Evolutionary conservation across 306 rosid genomes (phyloP).

Genomic region (Rubus idaeus): DNA sequence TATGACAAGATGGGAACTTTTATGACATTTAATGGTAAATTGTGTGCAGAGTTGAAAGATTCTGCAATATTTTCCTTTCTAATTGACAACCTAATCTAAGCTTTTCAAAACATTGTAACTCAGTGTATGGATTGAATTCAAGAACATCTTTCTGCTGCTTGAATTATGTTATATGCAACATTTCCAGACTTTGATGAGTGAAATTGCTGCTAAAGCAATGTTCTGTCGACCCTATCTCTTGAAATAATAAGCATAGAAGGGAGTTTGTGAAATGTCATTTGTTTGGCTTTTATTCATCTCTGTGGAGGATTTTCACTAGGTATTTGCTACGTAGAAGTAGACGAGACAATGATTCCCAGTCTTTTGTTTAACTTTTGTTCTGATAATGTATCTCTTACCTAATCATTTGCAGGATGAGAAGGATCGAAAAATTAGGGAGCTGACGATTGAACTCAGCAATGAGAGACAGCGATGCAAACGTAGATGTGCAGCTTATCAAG

Average conservation of each 20-base stretch:
- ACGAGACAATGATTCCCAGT: neutral
- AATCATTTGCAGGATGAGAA: slow-evolving; percentile 25
- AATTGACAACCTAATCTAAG: neutral
- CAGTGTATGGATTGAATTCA: neutral
- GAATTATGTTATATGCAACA: neutral
- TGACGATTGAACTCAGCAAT: slow-evolving; percentile 15
- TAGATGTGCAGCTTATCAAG: slow-evolving; percentile 9
- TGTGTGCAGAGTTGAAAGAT: neutral
- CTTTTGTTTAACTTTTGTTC: neutral
- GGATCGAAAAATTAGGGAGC: slow-evolving; percentile 27
- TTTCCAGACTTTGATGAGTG: neutral
- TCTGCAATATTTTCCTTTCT: neutral
- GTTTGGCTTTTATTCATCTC: too few species aligned
- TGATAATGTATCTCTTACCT: neutral
- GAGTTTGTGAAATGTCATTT: too few species aligned
- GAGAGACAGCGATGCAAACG: slow-evolving; percentile 29
- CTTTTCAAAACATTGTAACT: neutral
- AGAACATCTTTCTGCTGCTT: neutral
- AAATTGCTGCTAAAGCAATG: neutral
- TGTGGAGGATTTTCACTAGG: too few species aligned
- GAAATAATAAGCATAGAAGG: neutral
- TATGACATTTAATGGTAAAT: neutral
- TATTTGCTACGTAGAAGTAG: neutral
- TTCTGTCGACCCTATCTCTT: neutral
- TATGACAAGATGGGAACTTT: neutral